Percentiles rank a stretch among this genome's conserved stretches.
phyloP scores from a whole-genome alignment of 106 monocot genomes.

The Platanthera guangdongensis region DNA sequence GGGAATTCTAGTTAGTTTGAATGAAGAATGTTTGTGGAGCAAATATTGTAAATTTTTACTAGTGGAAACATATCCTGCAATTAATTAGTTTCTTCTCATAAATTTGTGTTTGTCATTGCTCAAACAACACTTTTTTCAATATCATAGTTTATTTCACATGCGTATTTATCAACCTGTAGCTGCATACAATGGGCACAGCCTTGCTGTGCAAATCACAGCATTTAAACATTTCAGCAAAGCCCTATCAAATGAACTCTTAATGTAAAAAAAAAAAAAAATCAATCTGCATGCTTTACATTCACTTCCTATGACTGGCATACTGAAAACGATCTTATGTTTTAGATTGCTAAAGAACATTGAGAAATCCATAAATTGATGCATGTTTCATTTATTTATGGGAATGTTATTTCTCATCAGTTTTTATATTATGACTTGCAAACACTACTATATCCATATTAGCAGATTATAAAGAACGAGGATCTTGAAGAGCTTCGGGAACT shows the following conservation, averaged over 20 bases:
- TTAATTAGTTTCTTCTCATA: no score
- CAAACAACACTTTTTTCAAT: no score
- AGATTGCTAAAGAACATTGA: not conserved
- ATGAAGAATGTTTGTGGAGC: no score
- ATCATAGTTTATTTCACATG: no score
- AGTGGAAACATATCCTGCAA: no score
- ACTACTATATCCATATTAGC: slow-evolving; percentile 7
- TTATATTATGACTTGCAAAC: not conserved
- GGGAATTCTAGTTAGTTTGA: no score
- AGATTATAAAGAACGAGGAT: slow-evolving; percentile 91
- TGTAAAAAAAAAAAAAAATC: not conserved
- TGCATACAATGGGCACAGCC: no score
- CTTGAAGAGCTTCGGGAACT: slow-evolving; percentile 86
- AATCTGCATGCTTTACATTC: not conserved
- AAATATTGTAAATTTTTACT: no score
- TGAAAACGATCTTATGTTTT: not conserved
- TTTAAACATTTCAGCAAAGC: no score
- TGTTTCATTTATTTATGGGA: not conserved
- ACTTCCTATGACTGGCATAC: not conserved
- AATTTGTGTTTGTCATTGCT: no score
- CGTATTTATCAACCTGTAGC: no score
- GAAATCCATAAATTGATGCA: not conserved
- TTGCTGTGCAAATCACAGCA: no score
- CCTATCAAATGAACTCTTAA: not conserved
- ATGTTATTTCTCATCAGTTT: not conserved